These are phyloP conservation scores for Hypericum androsaemum DNA, from an alignment of 345 rosid genomes.

Conservation along the genomic window DNA sequence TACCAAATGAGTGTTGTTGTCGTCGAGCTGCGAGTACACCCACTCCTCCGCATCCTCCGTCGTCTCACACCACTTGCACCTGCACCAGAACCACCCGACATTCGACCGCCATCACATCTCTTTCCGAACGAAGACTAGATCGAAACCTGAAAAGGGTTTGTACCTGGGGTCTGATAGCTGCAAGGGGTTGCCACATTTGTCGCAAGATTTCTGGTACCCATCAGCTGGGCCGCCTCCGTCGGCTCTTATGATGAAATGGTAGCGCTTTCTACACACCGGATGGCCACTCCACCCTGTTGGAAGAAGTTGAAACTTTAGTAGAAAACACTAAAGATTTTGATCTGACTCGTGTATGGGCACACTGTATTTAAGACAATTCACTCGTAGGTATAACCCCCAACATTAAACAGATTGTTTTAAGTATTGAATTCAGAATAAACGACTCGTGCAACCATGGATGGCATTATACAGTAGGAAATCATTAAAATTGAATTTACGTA, in stretches of 20 bases:
- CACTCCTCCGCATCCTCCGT: constrained; percentile 44
- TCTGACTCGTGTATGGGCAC: too few relatives aligned
- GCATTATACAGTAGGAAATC: too few relatives aligned
- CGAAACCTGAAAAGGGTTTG: too few relatives aligned
- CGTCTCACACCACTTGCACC: constrained; percentile 48
- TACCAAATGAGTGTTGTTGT: constrained; percentile 40
- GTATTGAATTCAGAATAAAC: too few relatives aligned
- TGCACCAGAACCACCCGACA: not conserved
- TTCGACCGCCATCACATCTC: not conserved
- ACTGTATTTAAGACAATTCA: too few relatives aligned
- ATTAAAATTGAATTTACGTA: too few relatives aligned
- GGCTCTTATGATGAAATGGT: constrained; percentile 59
- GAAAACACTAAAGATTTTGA: not conserved
- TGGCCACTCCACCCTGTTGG: constrained; percentile 63
- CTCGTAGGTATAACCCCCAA: too few relatives aligned
- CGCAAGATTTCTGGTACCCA: constrained; percentile 25
- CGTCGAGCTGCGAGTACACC: constrained; percentile 50
- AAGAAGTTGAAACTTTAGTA: not conserved
- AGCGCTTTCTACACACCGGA: constrained; percentile 65
- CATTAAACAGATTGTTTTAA: too few relatives aligned
- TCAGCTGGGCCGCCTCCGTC: constrained; percentile 8
- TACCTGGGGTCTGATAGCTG: constrained; percentile 38
- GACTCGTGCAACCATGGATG: too few relatives aligned
- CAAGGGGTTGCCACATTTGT: constrained; percentile 32
- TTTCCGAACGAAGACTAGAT: too few relatives aligned